These are phyloP conservation scores for Phytophthora sojae DNA, from an alignment of 352 stramenopile species.

Conservation along the genomic window DNA sequence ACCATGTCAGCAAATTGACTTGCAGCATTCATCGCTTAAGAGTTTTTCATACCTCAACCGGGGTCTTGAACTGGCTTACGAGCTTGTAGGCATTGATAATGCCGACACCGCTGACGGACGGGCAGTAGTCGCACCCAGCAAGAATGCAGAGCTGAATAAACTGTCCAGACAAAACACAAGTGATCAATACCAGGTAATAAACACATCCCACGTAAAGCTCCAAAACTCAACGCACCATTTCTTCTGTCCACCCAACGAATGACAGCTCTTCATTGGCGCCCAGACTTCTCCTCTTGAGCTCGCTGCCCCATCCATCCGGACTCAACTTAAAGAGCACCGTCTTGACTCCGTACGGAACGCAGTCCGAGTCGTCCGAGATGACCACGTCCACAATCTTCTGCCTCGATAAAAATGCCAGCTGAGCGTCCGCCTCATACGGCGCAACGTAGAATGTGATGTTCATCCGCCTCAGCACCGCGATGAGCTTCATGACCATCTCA, in stretches of 20 bases:
- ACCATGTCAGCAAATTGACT: not conserved
- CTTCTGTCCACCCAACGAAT: conserved; percentile 86
- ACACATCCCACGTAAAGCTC: not conserved
- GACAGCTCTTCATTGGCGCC: conserved; percentile 84
- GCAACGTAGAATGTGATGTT: conserved; percentile 94
- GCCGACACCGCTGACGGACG: conserved; percentile 74
- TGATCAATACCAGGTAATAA: not conserved
- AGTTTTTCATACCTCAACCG: conserved; percentile 50
- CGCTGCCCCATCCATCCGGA: conserved; percentile 82
- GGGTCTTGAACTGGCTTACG: conserved; percentile 60
- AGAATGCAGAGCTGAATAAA: conserved; percentile 89
- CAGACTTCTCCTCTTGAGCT: conserved; percentile 86
- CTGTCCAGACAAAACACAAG: conserved; percentile 34
- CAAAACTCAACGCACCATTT: conserved; percentile 63
- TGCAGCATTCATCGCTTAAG: not conserved
- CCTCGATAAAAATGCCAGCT: conserved; percentile 94
- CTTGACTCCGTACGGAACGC: conserved; percentile 94
- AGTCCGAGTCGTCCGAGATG: conserved; percentile 98
- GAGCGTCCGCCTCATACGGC: conserved; percentile 97
- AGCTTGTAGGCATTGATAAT: conserved; percentile 87
- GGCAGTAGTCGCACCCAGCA: conserved; percentile 91
- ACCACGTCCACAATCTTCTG: conserved; percentile 92
- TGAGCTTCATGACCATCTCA: conserved; percentile 78
- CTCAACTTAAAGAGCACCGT: conserved; percentile 95
- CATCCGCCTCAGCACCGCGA: conserved; percentile 66